Percentiles rank a stretch among this genome's conserved stretches.
These are phyloP conservation scores for Ophiostoma sp. DNA, from an alignment of 2,329 filamentous ascomycete genomes.

Conservation along the genomic window DNA sequence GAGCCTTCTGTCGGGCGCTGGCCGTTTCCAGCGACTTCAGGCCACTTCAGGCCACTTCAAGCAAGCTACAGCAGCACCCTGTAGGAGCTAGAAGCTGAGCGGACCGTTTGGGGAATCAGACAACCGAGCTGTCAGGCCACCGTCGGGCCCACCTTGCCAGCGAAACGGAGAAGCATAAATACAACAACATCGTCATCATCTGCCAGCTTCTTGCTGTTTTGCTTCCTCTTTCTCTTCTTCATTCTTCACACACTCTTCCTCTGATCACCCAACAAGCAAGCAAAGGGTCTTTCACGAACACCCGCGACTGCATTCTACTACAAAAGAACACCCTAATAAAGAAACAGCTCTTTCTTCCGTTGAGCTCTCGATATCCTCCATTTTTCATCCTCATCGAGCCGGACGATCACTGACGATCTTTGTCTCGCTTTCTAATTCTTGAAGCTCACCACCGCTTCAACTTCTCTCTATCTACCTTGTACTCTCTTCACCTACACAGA, in stretches of 20 bases:
- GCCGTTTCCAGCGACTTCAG: constrained; percentile 6
- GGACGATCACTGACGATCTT: constrained; percentile 1
- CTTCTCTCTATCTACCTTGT: too few species aligned
- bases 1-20: constrained; percentile 21
- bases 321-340: neutral
- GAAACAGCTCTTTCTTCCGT: neutral
- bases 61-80: constrained; percentile 9
- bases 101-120: neutral
- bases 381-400: neutral
- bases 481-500: constrained; percentile 13
- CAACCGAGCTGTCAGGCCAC: constrained; percentile 10
- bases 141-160: constrained; percentile 6
- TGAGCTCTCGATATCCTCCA: neutral
- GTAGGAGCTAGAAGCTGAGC: neutral
- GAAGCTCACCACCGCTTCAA: neutral
- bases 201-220: constrained; percentile 1
- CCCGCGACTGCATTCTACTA: neutral
- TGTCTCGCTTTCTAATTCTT: neutral
- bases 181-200: constrained; percentile 14
- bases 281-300: constrained; percentile 8
- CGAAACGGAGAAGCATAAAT: constrained; percentile 15
- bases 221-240: neutral
- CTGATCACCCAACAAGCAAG: neutral
- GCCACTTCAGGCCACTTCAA: neutral
- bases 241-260: constrained; percentile 2